These are phyloP conservation scores for Tetratostichococcus sp. DNA, from an alignment of 139 green algal genomes.

Conservation along the genomic window DNA sequence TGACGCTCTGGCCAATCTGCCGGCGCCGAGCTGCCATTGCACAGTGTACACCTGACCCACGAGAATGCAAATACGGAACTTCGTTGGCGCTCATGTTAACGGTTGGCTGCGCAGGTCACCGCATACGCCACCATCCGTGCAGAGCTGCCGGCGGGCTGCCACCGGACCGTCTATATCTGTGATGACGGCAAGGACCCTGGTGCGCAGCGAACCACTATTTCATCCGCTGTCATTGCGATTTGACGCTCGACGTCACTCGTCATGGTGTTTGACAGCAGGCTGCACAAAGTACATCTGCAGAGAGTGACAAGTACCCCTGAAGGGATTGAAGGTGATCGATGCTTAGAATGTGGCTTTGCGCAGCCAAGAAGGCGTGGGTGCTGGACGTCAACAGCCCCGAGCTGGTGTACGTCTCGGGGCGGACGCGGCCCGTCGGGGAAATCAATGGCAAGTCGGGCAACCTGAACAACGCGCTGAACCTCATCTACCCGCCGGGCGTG, in stretches of 20 bases:
- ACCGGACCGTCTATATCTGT: conserved; percentile 16
- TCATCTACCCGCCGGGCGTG: conserved; percentile 7
- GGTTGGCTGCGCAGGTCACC: conserved; percentile 3
- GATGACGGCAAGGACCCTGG: conserved; percentile 27
- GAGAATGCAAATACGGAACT: no score
- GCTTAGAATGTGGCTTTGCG: no score
- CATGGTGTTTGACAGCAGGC: no score
- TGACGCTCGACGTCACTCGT: no score
- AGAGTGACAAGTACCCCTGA: no score
- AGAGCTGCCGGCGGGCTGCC: not conserved
- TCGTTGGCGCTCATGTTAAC: no score
- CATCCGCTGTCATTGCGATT: not conserved
- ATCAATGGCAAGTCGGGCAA: conserved; percentile 21
- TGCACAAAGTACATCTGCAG: no score
- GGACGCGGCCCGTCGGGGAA: not conserved
- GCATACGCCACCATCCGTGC: conserved; percentile 4
- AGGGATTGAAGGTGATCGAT: no score
- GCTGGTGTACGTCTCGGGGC: conserved; percentile 11
- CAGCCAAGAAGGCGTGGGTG: conserved; percentile 3
- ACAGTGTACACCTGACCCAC: no score
- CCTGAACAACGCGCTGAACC: conserved; percentile 11
- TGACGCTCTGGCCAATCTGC: no score
- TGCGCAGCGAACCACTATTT: not conserved
- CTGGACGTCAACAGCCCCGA: conserved; percentile 12
- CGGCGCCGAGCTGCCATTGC: no score